Base-by-base conservation (phyloP, 805 yeast species). In the Phaffomyces opuntiae region DNA sequence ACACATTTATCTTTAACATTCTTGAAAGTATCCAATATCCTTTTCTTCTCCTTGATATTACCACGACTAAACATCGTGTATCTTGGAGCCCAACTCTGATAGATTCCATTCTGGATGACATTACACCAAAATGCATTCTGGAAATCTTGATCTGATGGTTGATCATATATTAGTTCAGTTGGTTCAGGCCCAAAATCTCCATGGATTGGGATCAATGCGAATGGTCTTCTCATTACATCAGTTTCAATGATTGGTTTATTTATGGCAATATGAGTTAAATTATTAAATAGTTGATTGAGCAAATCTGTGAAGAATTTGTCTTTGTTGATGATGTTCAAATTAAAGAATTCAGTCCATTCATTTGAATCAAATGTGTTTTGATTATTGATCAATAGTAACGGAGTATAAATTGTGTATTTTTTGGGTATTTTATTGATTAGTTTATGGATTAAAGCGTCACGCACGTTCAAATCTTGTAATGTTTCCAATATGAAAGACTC, bases 1-100 rank as follows among this genome's bases (percentile, higher is more conserved):
- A 83, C 77, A 21, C 68, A 71, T 0, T 69, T 66, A 12, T 62
- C 68, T 9, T 53, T 43, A 1, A 80, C 60, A 27, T 66, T 56
- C 1, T 45, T 38, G 44, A 67, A 77, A 0, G 61, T 60, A 17
- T 69, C 68, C 36, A 86, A 57, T 0, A 87, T 71, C 19, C 96
- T 63, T 13, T 78, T 73, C 60, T 87, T 87, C 57, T 87, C 96
- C 51, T 83, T 83, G 54, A 88, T 77, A 59, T 87, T 87, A 1
- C 96, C 96, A 17, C 96, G 64, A 41, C 90, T 81, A 59, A 88
- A 88, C 96, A 87, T 87, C 2, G 95, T 86, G 56, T 78, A 82
- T 45, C 73, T 60, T 2, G 96, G 96, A 7, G 91, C 87, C 96
- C 96, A 87, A 9, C 75, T 72, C 56, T 87, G 96, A 50, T 60